Evolutionary conservation across 495 filamentous ascomycete genomes (phyloP), one percentile per base, ranked within the genome.

Genomic region (Lophiotrema nucula): DNA sequence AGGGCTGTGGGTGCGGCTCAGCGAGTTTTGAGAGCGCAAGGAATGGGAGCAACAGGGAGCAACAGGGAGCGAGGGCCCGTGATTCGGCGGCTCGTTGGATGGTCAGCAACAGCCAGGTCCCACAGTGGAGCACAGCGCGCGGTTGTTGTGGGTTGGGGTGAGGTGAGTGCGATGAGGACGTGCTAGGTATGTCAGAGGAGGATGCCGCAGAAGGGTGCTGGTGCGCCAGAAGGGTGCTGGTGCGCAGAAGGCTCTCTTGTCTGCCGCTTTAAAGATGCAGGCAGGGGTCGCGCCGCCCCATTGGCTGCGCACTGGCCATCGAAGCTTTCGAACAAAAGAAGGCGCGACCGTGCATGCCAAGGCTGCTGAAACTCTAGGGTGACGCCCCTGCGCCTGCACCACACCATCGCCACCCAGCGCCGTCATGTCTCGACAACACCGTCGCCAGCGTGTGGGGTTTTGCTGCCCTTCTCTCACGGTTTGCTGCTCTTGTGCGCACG

Each of bases 1-100:
- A 22, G 24, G 19, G 38, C 15, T 5, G 18, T 38, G 31, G 28
- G 58, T 55, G 58, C 58, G 58, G 58, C 58, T 61, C 59, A 52
- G 52, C 53, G 59, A 45, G 52, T 62, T 62, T 62, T 56, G 59
- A 57, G 52, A 46, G 47, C n/a, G 8, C 1, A 35, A 15, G 8
- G 31, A 35, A 13, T 4, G 27, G n/a, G n/a, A n/a, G n/a, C n/a
- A 28, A 2, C 11, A 28, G 19, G 47, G 6, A n/a, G 19, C 13
- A 8, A 3, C 37, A 28, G 11, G 11, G 5, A 25, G 27, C 2
- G 12, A 13, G 15, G 33, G 16, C 27, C 33, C 26, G 48, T 45
- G 26, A 43, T 28, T 60, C n/a, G 57, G 35, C 39, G 46, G 35
- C 25, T 53, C 49, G 19, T 3, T 35, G 31, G 31, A 8, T 24